Percentiles rank a stretch among this genome's conserved stretches.
Conservation (phyloP, 805 yeast species). For the Wickerhamomyces bisporus region DNA sequence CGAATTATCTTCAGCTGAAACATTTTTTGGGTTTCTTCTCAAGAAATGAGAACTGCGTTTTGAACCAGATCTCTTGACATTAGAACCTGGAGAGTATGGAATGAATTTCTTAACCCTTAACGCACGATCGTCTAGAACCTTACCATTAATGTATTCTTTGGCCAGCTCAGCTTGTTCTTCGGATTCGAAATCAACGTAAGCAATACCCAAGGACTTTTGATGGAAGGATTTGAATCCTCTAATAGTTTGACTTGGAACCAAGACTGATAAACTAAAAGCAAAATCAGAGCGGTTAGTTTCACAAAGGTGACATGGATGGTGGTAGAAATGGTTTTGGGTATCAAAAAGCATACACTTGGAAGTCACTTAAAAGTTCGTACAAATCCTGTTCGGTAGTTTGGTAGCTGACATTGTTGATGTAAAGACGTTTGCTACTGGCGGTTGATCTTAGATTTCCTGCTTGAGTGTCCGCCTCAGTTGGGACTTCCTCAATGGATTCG, state of each 20-base stretch:
- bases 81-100: slow-evolving; percentile 33
- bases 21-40: slow-evolving; percentile 2
- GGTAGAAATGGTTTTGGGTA: neutral
- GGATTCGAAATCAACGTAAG: slow-evolving; percentile 74
- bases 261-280: slow-evolving; percentile 28
- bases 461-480: neutral
- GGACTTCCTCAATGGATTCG: neutral
- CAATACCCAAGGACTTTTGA: slow-evolving; percentile 57
- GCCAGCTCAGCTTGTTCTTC: slow-evolving; percentile 62
- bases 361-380: slow-evolving; percentile 36
- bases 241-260: slow-evolving; percentile 52
- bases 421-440: slow-evolving; percentile 34
- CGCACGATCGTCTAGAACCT: slow-evolving; percentile 40
- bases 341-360: slow-evolving; percentile 37
- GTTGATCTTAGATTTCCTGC: neutral
- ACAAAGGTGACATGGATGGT: neutral
- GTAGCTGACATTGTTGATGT: slow-evolving; percentile 50
- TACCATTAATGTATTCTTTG: slow-evolving; percentile 59
- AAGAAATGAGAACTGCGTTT: slow-evolving; percentile 9
- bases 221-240: slow-evolving; percentile 37
- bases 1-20: neutral
- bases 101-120: slow-evolving; percentile 37
- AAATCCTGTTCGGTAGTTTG: slow-evolving; percentile 50
- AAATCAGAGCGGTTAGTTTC: slow-evolving; percentile 5
- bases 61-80: slow-evolving; percentile 10